Conservation (phyloP, 345 rosid species). For the Arabis hirsuta region DNA sequence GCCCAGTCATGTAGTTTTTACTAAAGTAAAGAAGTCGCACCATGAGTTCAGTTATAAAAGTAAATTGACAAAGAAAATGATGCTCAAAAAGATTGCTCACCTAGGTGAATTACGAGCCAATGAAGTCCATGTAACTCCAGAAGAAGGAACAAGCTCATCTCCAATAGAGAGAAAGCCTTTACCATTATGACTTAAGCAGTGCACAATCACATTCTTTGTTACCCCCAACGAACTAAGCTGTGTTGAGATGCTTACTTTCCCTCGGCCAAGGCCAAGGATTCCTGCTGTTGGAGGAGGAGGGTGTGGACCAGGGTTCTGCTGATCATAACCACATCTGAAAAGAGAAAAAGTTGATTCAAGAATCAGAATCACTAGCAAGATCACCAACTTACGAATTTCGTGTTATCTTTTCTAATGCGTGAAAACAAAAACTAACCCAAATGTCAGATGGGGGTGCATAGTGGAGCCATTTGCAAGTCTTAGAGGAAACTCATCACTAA, state of each 20-base stretch:
- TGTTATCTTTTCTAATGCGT: neutral
- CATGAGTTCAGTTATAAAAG: constrained; percentile 2
- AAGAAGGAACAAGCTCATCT: constrained; percentile 62
- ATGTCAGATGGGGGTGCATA: constrained; percentile 53
- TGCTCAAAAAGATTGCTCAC: constrained; percentile 48
- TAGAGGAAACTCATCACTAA: constrained; percentile 61
- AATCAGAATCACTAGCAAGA: constrained; percentile 29
- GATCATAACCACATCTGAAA: constrained; percentile 84
- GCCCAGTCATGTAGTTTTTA: constrained; percentile 65
- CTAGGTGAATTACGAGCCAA: constrained; percentile 40
- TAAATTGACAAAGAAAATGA: constrained; percentile 7
- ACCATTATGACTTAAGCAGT: constrained; percentile 75
- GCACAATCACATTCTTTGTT: constrained; percentile 67
- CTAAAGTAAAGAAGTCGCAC: constrained; percentile 45
- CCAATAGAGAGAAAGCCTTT: constrained; percentile 90
- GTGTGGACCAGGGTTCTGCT: constrained; percentile 50
- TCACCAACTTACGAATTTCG: neutral
- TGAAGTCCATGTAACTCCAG: constrained; percentile 71
- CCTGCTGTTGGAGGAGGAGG: constrained; percentile 73
- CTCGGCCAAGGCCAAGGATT: constrained; percentile 80
- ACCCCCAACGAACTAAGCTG: constrained; percentile 58
- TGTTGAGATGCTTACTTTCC: constrained; percentile 67
- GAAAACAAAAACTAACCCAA: constrained; percentile 63
- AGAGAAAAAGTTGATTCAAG: neutral
- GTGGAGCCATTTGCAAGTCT: constrained; percentile 60